These are phyloP conservation scores for Solanum bulbocastanum DNA, from an alignment of 257 asterid species.

Conservation along the genomic window DNA sequence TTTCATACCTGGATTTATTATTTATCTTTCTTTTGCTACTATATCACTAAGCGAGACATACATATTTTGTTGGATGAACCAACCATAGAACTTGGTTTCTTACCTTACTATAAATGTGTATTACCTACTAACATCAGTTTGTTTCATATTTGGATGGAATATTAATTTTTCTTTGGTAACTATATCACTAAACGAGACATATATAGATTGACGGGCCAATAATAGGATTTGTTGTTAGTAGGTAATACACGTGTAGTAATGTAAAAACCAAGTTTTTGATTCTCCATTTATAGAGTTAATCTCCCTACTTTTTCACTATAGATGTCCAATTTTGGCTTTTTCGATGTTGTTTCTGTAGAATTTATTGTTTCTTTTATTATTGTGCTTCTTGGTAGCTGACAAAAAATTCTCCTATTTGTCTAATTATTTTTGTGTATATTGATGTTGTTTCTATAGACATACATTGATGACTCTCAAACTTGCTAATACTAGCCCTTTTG, in stretches of 20 bases:
- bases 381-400: too few relatives aligned
- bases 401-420: too few relatives aligned
- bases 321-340: not conserved
- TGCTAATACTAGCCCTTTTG: not conserved
- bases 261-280: not conserved
- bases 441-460: too few relatives aligned
- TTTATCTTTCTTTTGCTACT: not conserved
- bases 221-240: not conserved
- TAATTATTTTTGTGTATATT: too few relatives aligned
- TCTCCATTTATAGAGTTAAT: not conserved
- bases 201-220: not conserved
- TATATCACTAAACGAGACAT: not conserved
- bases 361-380: not conserved
- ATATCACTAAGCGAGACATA: not conserved
- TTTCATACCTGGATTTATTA: not conserved
- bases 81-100: not conserved
- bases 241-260: not conserved
- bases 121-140: not conserved
- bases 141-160: not conserved
- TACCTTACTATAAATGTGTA: not conserved
- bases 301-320: not conserved
- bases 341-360: not conserved
- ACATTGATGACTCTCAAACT: not conserved
- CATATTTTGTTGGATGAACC: not conserved
- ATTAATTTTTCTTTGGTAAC: not conserved